phyloP scores from a whole-genome alignment of 2,329 filamentous ascomycete genomes.

The Cercospora nicotianae region DNA sequence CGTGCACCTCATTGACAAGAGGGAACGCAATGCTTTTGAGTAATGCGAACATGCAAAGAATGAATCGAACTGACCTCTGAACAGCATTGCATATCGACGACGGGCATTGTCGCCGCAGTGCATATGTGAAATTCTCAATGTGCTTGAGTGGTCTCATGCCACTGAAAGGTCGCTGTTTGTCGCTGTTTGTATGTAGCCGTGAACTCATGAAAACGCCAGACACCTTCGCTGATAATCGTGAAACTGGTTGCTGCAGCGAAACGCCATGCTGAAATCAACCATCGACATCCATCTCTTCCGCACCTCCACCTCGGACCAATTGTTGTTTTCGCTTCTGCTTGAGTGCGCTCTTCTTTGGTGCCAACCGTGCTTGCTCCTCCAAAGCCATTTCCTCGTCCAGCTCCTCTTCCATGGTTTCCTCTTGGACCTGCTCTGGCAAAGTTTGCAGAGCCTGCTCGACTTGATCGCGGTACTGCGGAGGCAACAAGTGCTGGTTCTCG shows the following conservation, averaged over 20 bases:
- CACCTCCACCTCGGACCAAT: constrained; percentile 47
- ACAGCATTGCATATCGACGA: background rate
- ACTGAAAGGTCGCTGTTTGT: background rate
- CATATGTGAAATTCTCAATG: background rate
- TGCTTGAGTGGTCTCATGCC: background rate
- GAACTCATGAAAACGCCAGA: constrained; percentile 10
- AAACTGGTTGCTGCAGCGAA: background rate
- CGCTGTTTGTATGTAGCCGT: background rate
- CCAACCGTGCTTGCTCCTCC: constrained; percentile 39
- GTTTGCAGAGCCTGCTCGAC: constrained; percentile 58
- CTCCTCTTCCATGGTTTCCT: constrained; percentile 60
- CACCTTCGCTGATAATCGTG: constrained; percentile 13
- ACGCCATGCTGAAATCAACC: constrained; percentile 27
- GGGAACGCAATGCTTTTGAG: constrained; percentile 11
- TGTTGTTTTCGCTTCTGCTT: constrained; percentile 51
- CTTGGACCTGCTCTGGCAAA: constrained; percentile 50
- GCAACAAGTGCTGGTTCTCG: constrained; percentile 89
- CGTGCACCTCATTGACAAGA: constrained; percentile 12
- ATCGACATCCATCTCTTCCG: constrained; percentile 45
- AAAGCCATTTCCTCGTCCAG: constrained; percentile 52
- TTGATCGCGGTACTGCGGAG: constrained; percentile 51
- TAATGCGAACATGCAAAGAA: background rate
- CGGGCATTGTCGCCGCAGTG: background rate
- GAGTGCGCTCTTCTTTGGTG: constrained; percentile 39
- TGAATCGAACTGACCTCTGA: background rate